Percentiles rank a stretch among this genome's conserved stretches.
phyloP scores from a whole-genome alignment of 352 stramenopile genomes.

The Pythium brassicae region DNA sequence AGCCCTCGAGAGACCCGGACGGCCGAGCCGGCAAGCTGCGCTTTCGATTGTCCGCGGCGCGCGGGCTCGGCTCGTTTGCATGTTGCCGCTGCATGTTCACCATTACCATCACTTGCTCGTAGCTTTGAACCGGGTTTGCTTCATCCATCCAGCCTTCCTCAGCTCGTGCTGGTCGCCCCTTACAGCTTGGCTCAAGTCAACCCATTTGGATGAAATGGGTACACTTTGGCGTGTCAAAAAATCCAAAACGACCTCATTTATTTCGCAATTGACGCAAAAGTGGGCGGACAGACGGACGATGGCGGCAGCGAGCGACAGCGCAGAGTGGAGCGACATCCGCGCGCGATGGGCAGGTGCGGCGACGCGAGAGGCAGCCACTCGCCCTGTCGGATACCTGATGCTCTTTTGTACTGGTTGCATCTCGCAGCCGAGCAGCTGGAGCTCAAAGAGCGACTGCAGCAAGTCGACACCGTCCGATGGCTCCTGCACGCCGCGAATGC shows the following conservation, averaged over 20 bases:
- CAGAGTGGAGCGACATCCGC: slow-evolving; percentile 1
- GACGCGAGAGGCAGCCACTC: no score
- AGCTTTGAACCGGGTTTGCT: no score
- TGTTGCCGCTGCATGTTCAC: no score
- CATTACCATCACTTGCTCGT: no score
- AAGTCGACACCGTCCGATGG: slow-evolving; percentile 45
- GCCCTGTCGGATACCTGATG: background rate
- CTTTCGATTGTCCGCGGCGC: no score
- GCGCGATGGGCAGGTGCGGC: slow-evolving; percentile 12
- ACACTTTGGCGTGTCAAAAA: background rate
- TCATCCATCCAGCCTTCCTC: no score
- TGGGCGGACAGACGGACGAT: background rate
- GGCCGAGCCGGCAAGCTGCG: background rate
- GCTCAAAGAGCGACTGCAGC: slow-evolving; percentile 49
- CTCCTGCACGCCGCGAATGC: slow-evolving; percentile 9
- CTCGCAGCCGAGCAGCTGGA: slow-evolving; percentile 40
- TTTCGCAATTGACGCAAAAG: background rate
- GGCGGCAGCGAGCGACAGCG: background rate
- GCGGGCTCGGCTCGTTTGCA: no score
- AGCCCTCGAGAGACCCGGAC: background rate
- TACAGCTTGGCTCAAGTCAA: no score
- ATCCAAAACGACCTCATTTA: background rate
- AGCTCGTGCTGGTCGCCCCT: no score
- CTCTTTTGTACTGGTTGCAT: background rate
- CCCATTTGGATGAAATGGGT: background rate